Percentiles rank a stretch among this genome's conserved stretches.
phyloP scores from a whole-genome alignment of 2,329 filamentous ascomycete genomes.

The Fusarium newnesense region DNA sequence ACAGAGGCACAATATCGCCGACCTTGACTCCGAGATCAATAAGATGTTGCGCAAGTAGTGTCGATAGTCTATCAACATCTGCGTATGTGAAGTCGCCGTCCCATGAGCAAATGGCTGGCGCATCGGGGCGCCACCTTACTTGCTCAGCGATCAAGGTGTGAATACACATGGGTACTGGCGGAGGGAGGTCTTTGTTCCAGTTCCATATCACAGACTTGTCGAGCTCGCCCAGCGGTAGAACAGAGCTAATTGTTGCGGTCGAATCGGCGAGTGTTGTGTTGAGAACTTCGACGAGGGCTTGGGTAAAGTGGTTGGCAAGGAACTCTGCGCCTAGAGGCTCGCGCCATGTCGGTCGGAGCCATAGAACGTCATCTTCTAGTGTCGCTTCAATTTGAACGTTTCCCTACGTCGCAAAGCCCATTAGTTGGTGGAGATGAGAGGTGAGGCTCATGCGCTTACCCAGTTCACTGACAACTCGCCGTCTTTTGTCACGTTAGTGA shows the following conservation, averaged over 20 bases:
- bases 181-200: constrained; percentile 40
- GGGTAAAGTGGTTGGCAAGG: constrained; percentile 38
- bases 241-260: constrained; percentile 20
- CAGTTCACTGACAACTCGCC: constrained; percentile 30
- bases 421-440: neutral
- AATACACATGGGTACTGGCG: constrained; percentile 29
- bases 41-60: constrained; percentile 38
- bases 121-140: constrained; percentile 35
- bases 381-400: constrained; percentile 39
- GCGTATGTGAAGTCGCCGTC: constrained; percentile 46
- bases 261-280: constrained; percentile 35
- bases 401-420: constrained; percentile 15
- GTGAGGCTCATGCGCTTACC: constrained; percentile 20
- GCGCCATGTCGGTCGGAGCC: constrained; percentile 36
- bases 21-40: constrained; percentile 36
- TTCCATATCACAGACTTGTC: constrained; percentile 39
- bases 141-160: constrained; percentile 42
- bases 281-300: constrained; percentile 37
- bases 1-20: constrained; percentile 45
- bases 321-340: constrained; percentile 40
- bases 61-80: constrained; percentile 40
- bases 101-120: constrained; percentile 46
- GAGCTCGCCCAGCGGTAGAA: constrained; percentile 34
- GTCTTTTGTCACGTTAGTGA: constrained; percentile 15
- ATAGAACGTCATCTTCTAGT: constrained; percentile 31